phyloP scores from a whole-genome alignment of 768 basidiomycete species.

The Holtermanniella nyarrowii region DNA sequence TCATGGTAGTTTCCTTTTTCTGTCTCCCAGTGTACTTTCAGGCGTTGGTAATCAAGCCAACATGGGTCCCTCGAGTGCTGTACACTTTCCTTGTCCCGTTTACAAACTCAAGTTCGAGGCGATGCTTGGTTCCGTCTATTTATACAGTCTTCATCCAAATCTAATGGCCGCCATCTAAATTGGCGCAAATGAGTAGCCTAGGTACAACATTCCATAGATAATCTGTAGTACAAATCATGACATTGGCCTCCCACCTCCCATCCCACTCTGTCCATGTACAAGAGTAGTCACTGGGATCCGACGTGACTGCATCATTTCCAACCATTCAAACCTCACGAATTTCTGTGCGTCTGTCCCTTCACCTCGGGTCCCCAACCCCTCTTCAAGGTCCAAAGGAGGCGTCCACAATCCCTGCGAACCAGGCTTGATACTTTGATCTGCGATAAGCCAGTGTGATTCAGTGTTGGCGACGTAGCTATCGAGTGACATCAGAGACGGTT shows the following conservation, averaged over 20 bases:
- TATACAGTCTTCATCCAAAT: too few relatives aligned
- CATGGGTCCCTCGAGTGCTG: too few relatives aligned
- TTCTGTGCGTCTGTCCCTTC: slow-evolving; percentile 36
- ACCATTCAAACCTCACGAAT: slow-evolving; percentile 13
- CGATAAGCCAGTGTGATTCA: slow-evolving; percentile 39
- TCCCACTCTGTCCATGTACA: not conserved
- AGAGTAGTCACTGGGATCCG: not conserved
- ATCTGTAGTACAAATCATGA: too few relatives aligned
- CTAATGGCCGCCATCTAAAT: too few relatives aligned
- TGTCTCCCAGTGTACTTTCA: too few relatives aligned
- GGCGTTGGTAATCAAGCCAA: too few relatives aligned
- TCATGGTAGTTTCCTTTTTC: slow-evolving; percentile 28
- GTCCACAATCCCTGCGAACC: slow-evolving; percentile 30
- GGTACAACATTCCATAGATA: too few relatives aligned
- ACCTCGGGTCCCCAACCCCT: slow-evolving; percentile 23
- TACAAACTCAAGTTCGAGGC: too few relatives aligned
- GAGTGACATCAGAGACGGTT: slow-evolving; percentile 35
- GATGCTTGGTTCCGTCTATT: too few relatives aligned
- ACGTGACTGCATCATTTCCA: slow-evolving; percentile 1
- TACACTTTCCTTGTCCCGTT: too few relatives aligned
- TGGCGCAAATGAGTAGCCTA: too few relatives aligned
- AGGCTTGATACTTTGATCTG: slow-evolving; percentile 19
- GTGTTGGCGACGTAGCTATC: slow-evolving; percentile 42
- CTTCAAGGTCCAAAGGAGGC: slow-evolving; percentile 2
- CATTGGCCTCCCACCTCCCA: not conserved